These are phyloP conservation scores for barley (Hordeum vulgare) DNA, from an alignment of 176 grass and related monocot genomes.

Conservation along the genomic window DNA sequence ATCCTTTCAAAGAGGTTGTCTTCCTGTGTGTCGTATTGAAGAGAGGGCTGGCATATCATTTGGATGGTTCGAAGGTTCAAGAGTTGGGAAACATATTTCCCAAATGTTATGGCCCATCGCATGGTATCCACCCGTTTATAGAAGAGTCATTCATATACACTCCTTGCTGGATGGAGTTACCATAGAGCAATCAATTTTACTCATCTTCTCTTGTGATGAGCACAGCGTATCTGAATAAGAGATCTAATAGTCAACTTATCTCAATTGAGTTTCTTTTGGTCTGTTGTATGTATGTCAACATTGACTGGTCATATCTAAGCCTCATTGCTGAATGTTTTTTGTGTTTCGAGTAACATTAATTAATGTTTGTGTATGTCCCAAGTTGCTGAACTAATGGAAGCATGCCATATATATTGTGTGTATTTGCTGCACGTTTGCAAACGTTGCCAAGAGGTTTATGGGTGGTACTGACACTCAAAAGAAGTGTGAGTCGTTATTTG, in stretches of 20 bases:
- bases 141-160: neutral
- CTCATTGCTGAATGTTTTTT: neutral
- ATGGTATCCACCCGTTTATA: neutral
- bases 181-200: neutral
- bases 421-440: too few species aligned
- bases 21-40: neutral
- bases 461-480: too few species aligned
- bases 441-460: too few species aligned
- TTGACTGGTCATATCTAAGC: neutral
- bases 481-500: too few species aligned
- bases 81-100: neutral
- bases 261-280: neutral
- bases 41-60: neutral
- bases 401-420: too few species aligned
- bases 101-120: neutral
- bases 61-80: neutral
- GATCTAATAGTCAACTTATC: neutral
- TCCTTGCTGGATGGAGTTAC: neutral
- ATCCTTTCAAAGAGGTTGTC: neutral
- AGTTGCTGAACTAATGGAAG: too few species aligned
- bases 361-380: too few species aligned
- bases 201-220: neutral
- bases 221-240: neutral
- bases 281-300: neutral
- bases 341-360: neutral